Conservation (phyloP, 2,329 filamentous ascomycete species). For the Aureobasidium zeae region DNA sequence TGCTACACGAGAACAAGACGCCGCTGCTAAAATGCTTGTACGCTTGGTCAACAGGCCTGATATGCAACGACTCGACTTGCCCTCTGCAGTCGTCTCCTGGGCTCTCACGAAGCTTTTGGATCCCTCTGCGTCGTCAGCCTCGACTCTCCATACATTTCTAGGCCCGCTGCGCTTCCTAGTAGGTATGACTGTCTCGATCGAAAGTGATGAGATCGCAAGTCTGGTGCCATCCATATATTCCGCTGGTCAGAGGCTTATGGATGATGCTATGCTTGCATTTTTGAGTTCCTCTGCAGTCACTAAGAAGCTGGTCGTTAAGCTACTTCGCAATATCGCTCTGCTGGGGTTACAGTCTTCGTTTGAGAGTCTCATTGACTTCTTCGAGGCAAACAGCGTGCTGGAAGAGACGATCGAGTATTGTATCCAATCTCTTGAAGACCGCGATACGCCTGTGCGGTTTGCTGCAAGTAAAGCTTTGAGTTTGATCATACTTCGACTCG, state of each 20-base stretch:
- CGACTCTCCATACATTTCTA: slow-evolving; percentile 64
- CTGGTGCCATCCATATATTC: slow-evolving; percentile 59
- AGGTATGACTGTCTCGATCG: slow-evolving; percentile 60
- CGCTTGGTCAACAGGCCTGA: slow-evolving; percentile 74
- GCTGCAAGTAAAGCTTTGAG: slow-evolving; percentile 89
- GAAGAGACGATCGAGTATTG: slow-evolving; percentile 78
- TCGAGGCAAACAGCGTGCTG: slow-evolving; percentile 38
- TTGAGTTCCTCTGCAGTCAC: slow-evolving; percentile 68
- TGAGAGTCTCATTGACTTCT: slow-evolving; percentile 22
- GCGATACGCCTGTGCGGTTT: slow-evolving; percentile 82
- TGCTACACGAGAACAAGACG: slow-evolving; percentile 80
- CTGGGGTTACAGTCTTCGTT: slow-evolving; percentile 46
- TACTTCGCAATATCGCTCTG: slow-evolving; percentile 64
- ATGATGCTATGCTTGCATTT: slow-evolving; percentile 42
- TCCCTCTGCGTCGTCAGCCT: slow-evolving; percentile 33
- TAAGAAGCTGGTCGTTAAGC: slow-evolving; percentile 74
- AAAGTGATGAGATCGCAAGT: slow-evolving; percentile 62
- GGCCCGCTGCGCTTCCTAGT: slow-evolving; percentile 73
- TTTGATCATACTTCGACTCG: slow-evolving; percentile 71
- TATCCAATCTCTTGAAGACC: slow-evolving; percentile 69
- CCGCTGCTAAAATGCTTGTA: slow-evolving; percentile 74
- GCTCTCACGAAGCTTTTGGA: slow-evolving; percentile 51
- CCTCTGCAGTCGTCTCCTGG: slow-evolving; percentile 62
- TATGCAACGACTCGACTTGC: slow-evolving; percentile 69
- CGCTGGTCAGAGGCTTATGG: slow-evolving; percentile 51